These are phyloP conservation scores for Castanospermum australe DNA, from an alignment of 306 rosid species.

Conservation along the genomic window DNA sequence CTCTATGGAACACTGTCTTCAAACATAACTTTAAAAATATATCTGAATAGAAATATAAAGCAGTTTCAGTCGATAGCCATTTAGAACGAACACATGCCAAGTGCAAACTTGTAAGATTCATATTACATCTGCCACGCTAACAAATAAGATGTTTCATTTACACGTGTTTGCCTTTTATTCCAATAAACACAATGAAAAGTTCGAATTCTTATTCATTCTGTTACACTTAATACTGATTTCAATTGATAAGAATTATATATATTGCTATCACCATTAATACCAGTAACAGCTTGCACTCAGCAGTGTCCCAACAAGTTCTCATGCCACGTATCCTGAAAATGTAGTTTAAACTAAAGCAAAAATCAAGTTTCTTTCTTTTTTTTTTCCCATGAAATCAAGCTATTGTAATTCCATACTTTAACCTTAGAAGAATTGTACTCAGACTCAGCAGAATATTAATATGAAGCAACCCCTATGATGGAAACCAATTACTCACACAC, in stretches of 20 bases:
- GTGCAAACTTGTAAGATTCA: neutral
- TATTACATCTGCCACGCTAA: neutral
- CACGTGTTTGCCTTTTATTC: neutral
- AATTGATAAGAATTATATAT: neutral
- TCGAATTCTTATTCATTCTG: neutral
- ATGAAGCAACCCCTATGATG: neutral
- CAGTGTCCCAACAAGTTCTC: neutral
- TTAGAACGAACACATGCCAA: neutral
- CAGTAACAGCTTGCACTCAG: neutral
- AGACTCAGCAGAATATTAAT: neutral
- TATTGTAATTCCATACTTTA: neutral
- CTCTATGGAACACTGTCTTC: too few relatives aligned
- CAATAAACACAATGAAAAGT: neutral
- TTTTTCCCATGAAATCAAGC: neutral
- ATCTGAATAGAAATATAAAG: neutral
- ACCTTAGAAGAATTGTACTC: neutral
- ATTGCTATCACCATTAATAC: neutral
- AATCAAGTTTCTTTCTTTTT: neutral
- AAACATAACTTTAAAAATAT: neutral
- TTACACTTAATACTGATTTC: neutral
- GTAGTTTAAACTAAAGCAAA: neutral
- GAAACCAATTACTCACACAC: too few relatives aligned
- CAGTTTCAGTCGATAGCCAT: neutral
- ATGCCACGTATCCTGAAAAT: neutral
- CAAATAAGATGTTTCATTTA: neutral